Percentiles rank a stretch among this genome's conserved stretches.
phyloP scores from a whole-genome alignment of 805 yeast species.

The Wickerhamiella occidentalis region DNA sequence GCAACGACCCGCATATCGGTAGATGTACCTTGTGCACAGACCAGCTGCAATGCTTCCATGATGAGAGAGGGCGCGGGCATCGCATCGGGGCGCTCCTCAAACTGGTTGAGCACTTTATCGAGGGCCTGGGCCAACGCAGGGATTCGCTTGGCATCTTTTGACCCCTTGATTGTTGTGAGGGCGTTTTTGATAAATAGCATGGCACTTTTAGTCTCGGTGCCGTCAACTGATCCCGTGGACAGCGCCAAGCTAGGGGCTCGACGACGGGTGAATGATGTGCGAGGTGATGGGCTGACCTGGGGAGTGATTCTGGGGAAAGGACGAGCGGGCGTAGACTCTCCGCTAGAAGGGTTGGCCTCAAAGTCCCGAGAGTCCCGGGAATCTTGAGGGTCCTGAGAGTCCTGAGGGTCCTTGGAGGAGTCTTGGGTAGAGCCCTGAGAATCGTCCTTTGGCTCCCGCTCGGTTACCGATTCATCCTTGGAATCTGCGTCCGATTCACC shows the following conservation, averaged over 20 bases:
- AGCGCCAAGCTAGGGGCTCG: slow-evolving; percentile 20
- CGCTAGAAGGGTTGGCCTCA: not conserved
- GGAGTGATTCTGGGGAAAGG: not conserved
- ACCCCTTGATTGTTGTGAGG: slow-evolving; percentile 42
- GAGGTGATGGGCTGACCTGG: slow-evolving; percentile 4
- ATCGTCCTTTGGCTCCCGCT: no score
- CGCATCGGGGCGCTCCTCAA: slow-evolving; percentile 21
- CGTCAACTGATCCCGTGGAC: slow-evolving; percentile 22
- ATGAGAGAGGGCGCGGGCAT: slow-evolving; percentile 41
- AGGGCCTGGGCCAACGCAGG: slow-evolving; percentile 30
- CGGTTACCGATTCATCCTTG: no score
- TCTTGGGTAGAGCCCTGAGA: no score
- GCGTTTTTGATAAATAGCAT: slow-evolving; percentile 42
- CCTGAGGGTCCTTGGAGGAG: no score
- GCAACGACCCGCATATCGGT: slow-evolving; percentile 59
- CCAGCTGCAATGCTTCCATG: slow-evolving; percentile 64
- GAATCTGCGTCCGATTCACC: no score
- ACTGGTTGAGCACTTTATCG: slow-evolving; percentile 26
- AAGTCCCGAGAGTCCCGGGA: no score
- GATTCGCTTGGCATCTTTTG: slow-evolving; percentile 48
- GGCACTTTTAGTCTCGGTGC: slow-evolving; percentile 27
- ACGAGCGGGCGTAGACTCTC: not conserved
- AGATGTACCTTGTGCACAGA: slow-evolving; percentile 53
- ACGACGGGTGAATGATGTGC: slow-evolving; percentile 5
- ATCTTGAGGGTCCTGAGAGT: no score